Evolutionary conservation across 148 eudicot genomes (phyloP).

Genomic region (Spergularia bocconei): DNA sequence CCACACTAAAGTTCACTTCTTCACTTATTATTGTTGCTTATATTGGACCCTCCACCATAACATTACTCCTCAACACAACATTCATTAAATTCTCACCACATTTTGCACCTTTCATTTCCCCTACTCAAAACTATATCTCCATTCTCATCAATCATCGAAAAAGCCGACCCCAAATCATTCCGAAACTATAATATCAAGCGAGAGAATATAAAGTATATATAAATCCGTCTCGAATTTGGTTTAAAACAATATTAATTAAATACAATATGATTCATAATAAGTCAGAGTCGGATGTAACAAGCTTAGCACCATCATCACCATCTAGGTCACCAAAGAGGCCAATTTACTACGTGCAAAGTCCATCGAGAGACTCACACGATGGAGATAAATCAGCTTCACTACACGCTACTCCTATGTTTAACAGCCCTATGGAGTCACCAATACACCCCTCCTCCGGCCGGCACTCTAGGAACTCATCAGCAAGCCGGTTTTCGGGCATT

Average conservation of each 20-base stretch:
- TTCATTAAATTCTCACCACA: slow-evolving; percentile 17
- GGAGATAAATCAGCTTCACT: slow-evolving; percentile 79
- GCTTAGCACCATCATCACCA: slow-evolving; percentile 91
- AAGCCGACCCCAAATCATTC: slow-evolving; percentile 6
- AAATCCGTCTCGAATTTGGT: no score
- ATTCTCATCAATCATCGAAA: neutral
- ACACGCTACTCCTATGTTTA: slow-evolving; percentile 70
- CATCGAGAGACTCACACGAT: slow-evolving; percentile 91
- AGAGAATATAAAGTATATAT: slow-evolving; percentile 13
- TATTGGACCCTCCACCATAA: slow-evolving; percentile 4
- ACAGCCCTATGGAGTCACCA: slow-evolving; percentile 86
- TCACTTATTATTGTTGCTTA: slow-evolving; percentile 3
- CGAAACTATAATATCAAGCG: neutral
- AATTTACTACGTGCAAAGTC: slow-evolving; percentile 82
- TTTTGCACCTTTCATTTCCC: slow-evolving; percentile 12
- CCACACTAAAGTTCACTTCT: slow-evolving; percentile 16
- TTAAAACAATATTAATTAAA: no score
- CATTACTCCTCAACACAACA: slow-evolving; percentile 10
- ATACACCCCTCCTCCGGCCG: slow-evolving; percentile 82
- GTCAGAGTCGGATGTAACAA: slow-evolving; percentile 88
- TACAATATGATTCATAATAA: slow-evolving; percentile 57
- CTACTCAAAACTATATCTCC: neutral
- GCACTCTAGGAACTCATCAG: slow-evolving; percentile 90
- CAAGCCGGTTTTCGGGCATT: slow-evolving; percentile 89
- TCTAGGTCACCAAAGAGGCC: slow-evolving; percentile 82